Evolutionary conservation across 1,284 basidiomycete species (phyloP), one percentile per base, ranked within the genome.

Genomic region (Vanrija sp.): DNA sequence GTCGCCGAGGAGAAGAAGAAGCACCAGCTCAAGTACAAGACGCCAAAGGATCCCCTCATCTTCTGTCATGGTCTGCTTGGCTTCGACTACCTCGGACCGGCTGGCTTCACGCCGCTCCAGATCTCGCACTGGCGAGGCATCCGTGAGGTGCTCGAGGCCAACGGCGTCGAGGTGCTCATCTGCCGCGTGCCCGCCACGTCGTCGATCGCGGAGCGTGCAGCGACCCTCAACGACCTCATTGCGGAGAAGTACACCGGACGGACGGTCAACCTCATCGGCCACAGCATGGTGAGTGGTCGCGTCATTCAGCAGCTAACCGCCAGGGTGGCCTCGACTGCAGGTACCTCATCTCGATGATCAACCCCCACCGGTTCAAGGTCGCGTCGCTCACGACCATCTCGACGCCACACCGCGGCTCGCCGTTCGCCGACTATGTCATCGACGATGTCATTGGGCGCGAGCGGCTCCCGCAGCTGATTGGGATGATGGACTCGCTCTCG

Each of bases 121-220:
- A 89, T 98, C 45, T 82, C 85, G 5, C 92, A 98, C 72, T 98
- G 94, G 94, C 83, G 93, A 37, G 94, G 94, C 3, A 93, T 97
- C 60, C 86, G 87, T 65, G 89, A 96, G 68, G 89, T 88, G 7
- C 80, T 98, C 9, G 86, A 94, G 67, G 81, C 85, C 23, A 90
- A 88, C 66, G 93, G 90, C 16, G 83, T 83, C n/a, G 87, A 97
- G 69, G 89, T 96, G 27, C 81, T 97, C 63, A 88, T 96, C 62
- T 89, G 90, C 0, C 84, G 89, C 25, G 93, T 97, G 0, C 92
- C 94, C 0, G 92, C 93, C 0, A 95, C 89, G 2, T 88, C 86
- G 60, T 86, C 85, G 20, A 88, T 90, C 31, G 78, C 86, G 54
- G 89, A 95, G 57, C 82, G 94, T 47, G 94, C 94, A 1, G 84